Conservation (phyloP, 371 early-diverging fungal genomes). For the Lichtheimia hyalospora region DNA sequence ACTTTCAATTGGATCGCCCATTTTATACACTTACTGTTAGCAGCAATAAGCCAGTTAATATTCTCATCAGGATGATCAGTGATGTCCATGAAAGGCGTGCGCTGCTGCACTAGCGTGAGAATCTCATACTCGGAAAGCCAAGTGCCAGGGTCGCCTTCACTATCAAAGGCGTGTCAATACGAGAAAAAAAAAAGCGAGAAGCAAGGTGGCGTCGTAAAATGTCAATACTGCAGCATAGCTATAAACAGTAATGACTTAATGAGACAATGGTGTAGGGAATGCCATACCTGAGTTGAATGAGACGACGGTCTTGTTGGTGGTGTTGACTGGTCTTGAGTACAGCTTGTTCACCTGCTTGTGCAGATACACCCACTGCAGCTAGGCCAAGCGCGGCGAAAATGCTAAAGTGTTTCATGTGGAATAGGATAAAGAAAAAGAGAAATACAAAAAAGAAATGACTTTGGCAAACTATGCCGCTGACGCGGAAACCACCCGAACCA, state of each 20-base stretch:
- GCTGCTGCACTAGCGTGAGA: slow-evolving; percentile 61
- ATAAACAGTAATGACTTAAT: neutral
- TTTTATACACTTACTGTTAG: neutral
- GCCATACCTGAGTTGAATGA: slow-evolving; percentile 8
- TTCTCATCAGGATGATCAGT: slow-evolving; percentile 58
- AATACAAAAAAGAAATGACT: neutral
- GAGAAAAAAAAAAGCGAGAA: neutral
- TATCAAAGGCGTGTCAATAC: neutral
- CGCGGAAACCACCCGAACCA: too few relatives aligned
- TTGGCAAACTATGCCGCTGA: neutral
- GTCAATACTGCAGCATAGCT: neutral
- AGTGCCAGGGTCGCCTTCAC: slow-evolving; percentile 9
- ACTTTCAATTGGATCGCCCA: neutral
- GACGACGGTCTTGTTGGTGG: slow-evolving; percentile 3
- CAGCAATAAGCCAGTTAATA: neutral
- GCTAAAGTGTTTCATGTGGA: neutral
- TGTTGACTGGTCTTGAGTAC: neutral
- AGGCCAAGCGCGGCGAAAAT: neutral
- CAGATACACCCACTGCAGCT: neutral
- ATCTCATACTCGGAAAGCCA: slow-evolving; percentile 73
- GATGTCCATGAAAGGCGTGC: slow-evolving; percentile 84
- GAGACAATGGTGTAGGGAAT: neutral
- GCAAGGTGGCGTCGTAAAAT: neutral
- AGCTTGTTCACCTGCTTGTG: neutral
- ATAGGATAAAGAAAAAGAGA: neutral